A percentile compares a stretch with the other conserved stretches of the same genome.
phyloP scores from a whole-genome alignment of 179 eudicot species.

The Vitellaria paradoxa region DNA sequence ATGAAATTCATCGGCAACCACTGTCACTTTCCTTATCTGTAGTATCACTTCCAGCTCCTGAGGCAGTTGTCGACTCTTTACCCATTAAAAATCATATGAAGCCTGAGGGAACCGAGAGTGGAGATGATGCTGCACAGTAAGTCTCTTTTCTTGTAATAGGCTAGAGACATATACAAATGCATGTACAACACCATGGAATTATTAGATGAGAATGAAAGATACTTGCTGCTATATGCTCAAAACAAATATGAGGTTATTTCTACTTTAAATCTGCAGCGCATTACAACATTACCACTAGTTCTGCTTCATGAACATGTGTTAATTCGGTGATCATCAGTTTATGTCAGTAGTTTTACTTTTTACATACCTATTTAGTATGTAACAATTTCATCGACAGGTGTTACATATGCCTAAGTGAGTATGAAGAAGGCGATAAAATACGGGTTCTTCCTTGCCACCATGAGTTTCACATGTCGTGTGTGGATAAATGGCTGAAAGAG shows the following conservation, averaged over 20 bases:
- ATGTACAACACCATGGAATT: neutral
- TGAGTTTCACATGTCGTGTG: conserved; percentile 69
- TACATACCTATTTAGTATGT: neutral
- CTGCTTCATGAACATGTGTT: no score
- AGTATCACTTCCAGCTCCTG: conserved; percentile 70
- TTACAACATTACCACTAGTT: no score
- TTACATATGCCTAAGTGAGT: conserved; percentile 78
- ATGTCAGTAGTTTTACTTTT: no score
- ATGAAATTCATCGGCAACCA: conserved; percentile 79
- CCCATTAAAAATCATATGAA: conserved; percentile 52
- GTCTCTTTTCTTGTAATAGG: conserved; percentile 20
- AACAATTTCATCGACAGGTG: conserved; percentile 42
- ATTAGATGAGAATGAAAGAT: no score
- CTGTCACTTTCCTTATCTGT: conserved; percentile 61
- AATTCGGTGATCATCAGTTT: no score
- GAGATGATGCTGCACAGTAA: conserved; percentile 63
- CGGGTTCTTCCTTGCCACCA: conserved; percentile 28
- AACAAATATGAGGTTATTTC: no score
- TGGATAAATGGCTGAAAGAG: conserved; percentile 95
- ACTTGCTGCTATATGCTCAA: no score
- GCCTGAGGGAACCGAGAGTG: conserved; percentile 27
- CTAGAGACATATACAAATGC: neutral
- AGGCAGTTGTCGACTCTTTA: conserved; percentile 68
- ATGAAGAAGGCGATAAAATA: conserved; percentile 63
- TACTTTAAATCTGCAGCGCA: no score